phyloP scores from a whole-genome alignment of 2,329 filamentous ascomycete genomes.

The Colletotrichum acutatum region DNA sequence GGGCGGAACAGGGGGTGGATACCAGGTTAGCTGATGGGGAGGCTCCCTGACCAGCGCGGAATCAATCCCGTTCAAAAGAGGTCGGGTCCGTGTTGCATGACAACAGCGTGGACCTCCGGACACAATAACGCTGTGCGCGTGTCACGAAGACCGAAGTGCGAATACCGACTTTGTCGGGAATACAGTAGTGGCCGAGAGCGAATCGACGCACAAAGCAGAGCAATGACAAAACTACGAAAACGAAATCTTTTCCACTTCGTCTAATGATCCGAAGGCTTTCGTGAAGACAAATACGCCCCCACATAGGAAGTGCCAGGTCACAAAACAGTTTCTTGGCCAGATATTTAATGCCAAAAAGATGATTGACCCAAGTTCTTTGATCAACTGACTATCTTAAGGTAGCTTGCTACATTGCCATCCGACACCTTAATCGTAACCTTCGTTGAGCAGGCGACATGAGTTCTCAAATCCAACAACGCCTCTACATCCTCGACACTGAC shows the following conservation, averaged over 20 bases:
- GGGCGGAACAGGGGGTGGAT: neutral
- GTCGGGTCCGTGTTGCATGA: neutral
- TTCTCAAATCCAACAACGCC: constrained; percentile 10
- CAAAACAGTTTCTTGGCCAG: too few species aligned
- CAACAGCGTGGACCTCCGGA: neutral
- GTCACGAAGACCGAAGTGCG: constrained; percentile 12
- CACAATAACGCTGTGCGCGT: too few species aligned
- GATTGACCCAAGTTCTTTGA: too few species aligned
- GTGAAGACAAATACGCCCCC: too few species aligned
- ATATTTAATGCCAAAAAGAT: too few species aligned
- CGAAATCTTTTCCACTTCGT: neutral
- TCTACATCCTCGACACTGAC: constrained; percentile 24
- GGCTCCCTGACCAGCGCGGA: neutral
- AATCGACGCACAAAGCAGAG: neutral
- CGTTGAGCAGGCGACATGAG: neutral
- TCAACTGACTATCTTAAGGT: too few species aligned
- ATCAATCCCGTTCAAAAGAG: neutral
- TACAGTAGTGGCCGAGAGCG: neutral
- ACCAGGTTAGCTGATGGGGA: too few species aligned
- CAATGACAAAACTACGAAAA: neutral
- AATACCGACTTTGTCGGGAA: constrained; percentile 9
- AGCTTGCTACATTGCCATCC: too few species aligned
- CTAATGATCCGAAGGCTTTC: neutral
- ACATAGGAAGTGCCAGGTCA: too few species aligned
- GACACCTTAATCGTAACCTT: too few species aligned